phyloP scores from a whole-genome alignment of 306 rosid genomes.

The Canavalia ensiformis region DNA sequence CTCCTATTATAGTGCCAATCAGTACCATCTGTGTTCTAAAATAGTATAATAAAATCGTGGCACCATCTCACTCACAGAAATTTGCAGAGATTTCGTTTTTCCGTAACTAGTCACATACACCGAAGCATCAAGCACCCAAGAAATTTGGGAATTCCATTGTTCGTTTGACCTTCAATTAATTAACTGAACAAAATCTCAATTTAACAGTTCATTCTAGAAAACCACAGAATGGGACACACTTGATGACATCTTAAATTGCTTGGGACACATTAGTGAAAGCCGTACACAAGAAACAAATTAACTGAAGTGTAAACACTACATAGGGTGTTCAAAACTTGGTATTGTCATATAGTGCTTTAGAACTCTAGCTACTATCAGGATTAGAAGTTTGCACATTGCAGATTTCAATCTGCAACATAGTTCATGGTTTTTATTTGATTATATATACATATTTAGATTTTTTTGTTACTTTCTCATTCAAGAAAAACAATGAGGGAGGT shows the following conservation, averaged over 20 bases:
- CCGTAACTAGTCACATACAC: conserved; percentile 38
- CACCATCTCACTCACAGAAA: conserved; percentile 10
- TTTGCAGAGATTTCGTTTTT: background rate
- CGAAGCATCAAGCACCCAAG: conserved; percentile 18
- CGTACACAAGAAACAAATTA: background rate
- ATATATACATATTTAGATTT: background rate
- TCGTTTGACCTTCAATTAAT: conserved; percentile 33
- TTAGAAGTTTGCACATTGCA: background rate
- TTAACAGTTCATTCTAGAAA: background rate
- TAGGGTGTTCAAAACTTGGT: conserved; percentile 11
- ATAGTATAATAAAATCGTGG: conserved; percentile 42
- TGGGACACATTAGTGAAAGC: background rate
- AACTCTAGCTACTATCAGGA: background rate
- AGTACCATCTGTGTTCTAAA: conserved; percentile 14
- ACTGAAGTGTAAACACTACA: conserved; percentile 10
- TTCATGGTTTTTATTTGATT: conserved; percentile 24
- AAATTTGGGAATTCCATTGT: conserved; percentile 36
- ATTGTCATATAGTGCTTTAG: background rate
- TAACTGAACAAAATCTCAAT: conserved; percentile 24
- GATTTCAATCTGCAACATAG: background rate
- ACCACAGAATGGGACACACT: background rate
- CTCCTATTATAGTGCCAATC: conserved; percentile 46
- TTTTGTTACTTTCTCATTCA: background rate
- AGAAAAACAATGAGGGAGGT: conserved; percentile 74
- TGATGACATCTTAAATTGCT: background rate